Percentiles rank a stretch among this genome's conserved stretches.
Evolutionary conservation across 176 grass and related monocot species (phyloP).

Genomic region (Alloteropsis semialata): DNA sequence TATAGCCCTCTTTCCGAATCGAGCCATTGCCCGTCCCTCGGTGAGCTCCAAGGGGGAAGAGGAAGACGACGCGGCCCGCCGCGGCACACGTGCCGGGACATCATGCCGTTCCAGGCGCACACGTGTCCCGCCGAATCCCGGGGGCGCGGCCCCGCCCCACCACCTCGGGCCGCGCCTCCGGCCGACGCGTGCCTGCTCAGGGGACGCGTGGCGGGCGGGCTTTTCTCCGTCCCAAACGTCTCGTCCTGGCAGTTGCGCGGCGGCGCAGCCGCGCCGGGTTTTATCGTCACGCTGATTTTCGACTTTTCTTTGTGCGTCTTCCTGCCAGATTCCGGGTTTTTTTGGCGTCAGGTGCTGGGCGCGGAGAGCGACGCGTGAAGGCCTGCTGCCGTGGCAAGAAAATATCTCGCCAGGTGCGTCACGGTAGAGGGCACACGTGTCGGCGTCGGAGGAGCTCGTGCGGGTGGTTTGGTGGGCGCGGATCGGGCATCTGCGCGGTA

Average conservation of each 20-base stretch:
- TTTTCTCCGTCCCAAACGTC: not conserved
- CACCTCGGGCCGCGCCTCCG: not conserved
- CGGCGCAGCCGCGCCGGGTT: not conserved
- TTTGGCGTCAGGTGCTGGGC: conserved; percentile 10
- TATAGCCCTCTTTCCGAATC: conserved; percentile 22
- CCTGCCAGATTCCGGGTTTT: not conserved
- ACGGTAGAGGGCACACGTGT: not conserved
- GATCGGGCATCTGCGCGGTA: not conserved
- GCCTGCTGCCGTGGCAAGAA: not conserved
- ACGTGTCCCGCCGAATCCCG: conserved; percentile 17
- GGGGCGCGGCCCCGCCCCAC: not conserved
- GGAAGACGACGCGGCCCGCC: not conserved
- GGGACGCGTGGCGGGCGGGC: conserved; percentile 22
- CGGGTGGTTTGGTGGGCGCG: not conserved
- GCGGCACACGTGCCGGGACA: conserved; percentile 3
- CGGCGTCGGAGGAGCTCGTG: not conserved
- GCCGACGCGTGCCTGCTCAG: conserved; percentile 7
- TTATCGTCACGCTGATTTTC: not conserved
- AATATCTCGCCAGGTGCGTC: not conserved
- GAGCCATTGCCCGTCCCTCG: not conserved
- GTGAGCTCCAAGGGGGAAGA: not conserved
- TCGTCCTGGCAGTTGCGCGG: not conserved
- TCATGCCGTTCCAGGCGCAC: not conserved
- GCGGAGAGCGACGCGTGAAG: conserved; percentile 13
- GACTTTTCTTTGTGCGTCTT: not conserved